Evolutionary conservation across 441 rosid species (phyloP).

Genomic region (Populus trichocarpa): DNA sequence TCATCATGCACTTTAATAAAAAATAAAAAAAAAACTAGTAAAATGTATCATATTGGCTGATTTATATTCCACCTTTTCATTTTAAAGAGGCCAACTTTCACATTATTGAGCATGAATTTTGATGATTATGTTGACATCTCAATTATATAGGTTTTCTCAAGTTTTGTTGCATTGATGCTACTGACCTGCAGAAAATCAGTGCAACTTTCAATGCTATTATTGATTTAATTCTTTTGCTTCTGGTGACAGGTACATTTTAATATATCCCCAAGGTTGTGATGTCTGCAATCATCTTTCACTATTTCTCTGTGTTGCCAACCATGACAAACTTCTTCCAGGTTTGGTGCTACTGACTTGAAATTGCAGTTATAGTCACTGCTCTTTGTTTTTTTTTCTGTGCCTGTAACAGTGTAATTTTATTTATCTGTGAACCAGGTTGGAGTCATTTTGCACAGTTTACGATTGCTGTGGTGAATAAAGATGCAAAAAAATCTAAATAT

Average conservation of each 20-base stretch:
- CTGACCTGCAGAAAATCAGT: not conserved
- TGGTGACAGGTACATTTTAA: constrained; percentile 83
- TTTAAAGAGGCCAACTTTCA: not conserved
- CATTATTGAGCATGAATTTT: not conserved
- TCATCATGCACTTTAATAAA: not conserved
- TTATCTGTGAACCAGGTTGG: constrained; percentile 64
- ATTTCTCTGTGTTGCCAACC: constrained; percentile 94
- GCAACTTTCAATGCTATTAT: constrained; percentile 1
- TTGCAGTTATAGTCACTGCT: constrained; percentile 3
- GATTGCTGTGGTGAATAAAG: constrained; percentile 91
- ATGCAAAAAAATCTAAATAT: constrained; percentile 78
- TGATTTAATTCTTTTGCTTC: constrained; percentile 14
- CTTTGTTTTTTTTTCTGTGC: not conserved
- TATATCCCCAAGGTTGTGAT: constrained; percentile 98
- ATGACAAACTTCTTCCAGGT: constrained; percentile 99
- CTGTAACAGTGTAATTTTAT: constrained; percentile 9
- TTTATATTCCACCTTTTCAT: not conserved
- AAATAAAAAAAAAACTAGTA: not conserved
- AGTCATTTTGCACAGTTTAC: constrained; percentile 99
- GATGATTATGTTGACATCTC: not conserved
- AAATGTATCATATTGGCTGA: not conserved
- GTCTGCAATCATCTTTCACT: constrained; percentile 95
- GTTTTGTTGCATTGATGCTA: not conserved
- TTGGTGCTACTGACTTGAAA: constrained; percentile 10
- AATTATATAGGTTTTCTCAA: not conserved